phyloP scores from a whole-genome alignment of 371 early-diverging fungal species.

The Cokeromyces recurvatus region DNA sequence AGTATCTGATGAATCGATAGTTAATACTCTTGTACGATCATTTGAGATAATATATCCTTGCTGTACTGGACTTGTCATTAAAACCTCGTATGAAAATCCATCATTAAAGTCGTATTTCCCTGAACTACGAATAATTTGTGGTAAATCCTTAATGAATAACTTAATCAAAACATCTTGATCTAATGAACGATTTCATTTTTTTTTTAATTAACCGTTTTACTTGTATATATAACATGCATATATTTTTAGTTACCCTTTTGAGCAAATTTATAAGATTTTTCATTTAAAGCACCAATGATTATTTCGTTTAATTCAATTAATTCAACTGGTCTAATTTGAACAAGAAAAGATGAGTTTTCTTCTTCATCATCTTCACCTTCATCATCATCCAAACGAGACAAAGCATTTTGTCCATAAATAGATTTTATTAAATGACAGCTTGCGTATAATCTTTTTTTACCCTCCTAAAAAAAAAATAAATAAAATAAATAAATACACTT shows the following conservation, averaged over 20 bases:
- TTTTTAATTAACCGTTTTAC: not conserved
- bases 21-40: constrained; percentile 28
- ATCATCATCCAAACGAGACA: constrained; percentile 29
- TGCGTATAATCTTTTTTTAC: constrained; percentile 14
- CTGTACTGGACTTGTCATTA: constrained; percentile 65
- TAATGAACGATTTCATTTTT: constrained; percentile 6
- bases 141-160: constrained; percentile 18
- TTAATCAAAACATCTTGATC: constrained; percentile 16
- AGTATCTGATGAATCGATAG: constrained; percentile 33
- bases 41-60: constrained; percentile 54
- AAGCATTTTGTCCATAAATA: constrained; percentile 33
- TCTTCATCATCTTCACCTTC: constrained; percentile 20
- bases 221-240: no score
- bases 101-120: constrained; percentile 21
- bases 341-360: constrained; percentile 4
- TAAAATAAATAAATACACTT: constrained; percentile 1
- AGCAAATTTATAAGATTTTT: constrained; percentile 49
- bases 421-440: constrained; percentile 22
- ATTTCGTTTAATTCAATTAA: constrained; percentile 61
- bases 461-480: not conserved
- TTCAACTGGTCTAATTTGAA: constrained; percentile 36
- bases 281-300: constrained; percentile 58
- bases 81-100: constrained; percentile 24
- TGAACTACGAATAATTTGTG: constrained; percentile 44
- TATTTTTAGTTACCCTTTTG: constrained; percentile 52